Conservation (phyloP, 2,329 filamentous ascomycete species). For the Colletotrichum incanum region DNA sequence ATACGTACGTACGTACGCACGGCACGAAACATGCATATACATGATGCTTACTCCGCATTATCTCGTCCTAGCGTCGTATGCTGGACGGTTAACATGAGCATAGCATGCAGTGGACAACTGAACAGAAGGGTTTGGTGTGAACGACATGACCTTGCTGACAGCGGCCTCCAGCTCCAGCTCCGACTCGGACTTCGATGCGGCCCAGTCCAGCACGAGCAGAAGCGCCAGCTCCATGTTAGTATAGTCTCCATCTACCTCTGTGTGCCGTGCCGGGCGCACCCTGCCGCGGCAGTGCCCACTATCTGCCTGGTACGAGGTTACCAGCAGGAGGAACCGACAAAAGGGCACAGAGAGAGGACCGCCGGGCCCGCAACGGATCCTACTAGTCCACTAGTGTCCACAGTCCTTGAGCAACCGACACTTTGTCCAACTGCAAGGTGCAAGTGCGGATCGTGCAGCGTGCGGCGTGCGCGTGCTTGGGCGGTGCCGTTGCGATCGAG, state of each 20-base stretch:
- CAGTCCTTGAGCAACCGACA: neutral
- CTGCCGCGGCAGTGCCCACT: neutral
- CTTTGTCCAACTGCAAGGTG: slow-evolving; percentile 4
- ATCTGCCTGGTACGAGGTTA: neutral
- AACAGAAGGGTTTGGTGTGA: neutral
- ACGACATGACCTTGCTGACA: neutral
- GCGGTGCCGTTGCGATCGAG: neutral
- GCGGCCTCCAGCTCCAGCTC: neutral
- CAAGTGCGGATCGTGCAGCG: slow-evolving; percentile 8
- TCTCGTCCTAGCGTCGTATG: neutral
- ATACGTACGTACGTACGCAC: slow-evolving; percentile 20
- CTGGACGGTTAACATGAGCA: neutral
- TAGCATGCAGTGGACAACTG: neutral
- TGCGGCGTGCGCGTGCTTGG: slow-evolving; percentile 3
- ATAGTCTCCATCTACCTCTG: neutral
- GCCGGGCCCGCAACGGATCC: slow-evolving; percentile 2
- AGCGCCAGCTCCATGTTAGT: no score
- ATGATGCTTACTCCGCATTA: slow-evolving; percentile 6
- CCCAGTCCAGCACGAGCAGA: no score
- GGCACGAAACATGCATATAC: neutral
- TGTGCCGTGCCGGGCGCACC: neutral
- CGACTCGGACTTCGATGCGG: neutral
- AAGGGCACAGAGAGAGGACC: neutral
- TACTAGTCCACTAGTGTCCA: neutral
- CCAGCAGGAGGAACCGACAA: slow-evolving; percentile 18